Percentiles rank a stretch among this genome's conserved stretches.
phyloP scores from a whole-genome alignment of 176 grass and related monocot species.

The Avena sativa region DNA sequence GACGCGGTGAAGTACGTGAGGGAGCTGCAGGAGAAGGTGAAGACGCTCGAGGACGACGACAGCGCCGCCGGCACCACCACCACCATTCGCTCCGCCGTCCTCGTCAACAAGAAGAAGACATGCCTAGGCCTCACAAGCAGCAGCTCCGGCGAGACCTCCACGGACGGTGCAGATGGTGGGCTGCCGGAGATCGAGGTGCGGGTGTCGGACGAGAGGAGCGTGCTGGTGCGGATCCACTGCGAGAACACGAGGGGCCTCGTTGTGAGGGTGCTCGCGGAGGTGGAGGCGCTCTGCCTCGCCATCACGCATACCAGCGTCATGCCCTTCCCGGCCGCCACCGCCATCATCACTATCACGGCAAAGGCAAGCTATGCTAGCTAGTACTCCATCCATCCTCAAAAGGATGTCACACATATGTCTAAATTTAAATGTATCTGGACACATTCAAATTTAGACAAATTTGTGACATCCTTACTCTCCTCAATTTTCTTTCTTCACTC shows the following conservation, averaged over 20 bases:
- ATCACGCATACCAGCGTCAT: constrained; percentile 82
- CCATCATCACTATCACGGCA: constrained; percentile 69
- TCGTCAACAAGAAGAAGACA: constrained; percentile 56
- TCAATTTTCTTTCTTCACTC: too few relatives aligned
- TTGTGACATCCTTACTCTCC: too few relatives aligned
- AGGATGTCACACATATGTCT: too few relatives aligned
- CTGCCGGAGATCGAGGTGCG: constrained; percentile 73
- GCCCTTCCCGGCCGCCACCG: constrained; percentile 58
- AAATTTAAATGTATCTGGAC: too few relatives aligned
- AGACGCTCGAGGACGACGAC: constrained; percentile 53
- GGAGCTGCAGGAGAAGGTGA: constrained; percentile 73
- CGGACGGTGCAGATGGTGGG: background rate
- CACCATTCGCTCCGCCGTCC: constrained; percentile 49
- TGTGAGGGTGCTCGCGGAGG: constrained; percentile 68
- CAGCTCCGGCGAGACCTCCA: background rate
- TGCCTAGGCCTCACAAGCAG: constrained; percentile 14
- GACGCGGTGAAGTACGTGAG: constrained; percentile 77
- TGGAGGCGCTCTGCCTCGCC: constrained; percentile 62
- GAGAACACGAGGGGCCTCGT: constrained; percentile 52
- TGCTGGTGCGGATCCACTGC: constrained; percentile 79
- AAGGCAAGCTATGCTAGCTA: constrained; percentile 53
- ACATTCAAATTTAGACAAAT: too few relatives aligned
- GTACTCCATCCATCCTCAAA: background rate
- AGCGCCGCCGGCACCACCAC: background rate
- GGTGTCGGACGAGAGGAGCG: constrained; percentile 51